Evolutionary conservation across 2,329 filamentous ascomycete genomes (phyloP).

Genomic region (Aureobasidium sp.): DNA sequence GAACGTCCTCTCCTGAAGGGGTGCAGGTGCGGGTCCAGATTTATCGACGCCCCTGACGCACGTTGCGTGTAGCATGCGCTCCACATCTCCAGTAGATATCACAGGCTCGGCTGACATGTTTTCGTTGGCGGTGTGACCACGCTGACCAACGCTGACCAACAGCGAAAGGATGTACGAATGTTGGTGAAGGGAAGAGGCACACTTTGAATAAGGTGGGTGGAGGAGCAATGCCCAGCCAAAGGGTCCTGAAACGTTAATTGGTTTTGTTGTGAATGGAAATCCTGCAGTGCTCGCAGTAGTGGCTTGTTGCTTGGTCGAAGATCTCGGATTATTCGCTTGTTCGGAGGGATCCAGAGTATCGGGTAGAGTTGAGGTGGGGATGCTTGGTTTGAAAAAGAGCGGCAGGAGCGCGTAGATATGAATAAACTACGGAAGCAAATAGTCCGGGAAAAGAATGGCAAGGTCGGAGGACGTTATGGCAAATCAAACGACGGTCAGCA

Average conservation of each 20-base stretch:
- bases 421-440: neutral
- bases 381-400: neutral
- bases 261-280: neutral
- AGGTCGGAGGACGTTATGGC: slow-evolving; percentile 10
- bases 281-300: slow-evolving; percentile 9
- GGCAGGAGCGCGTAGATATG: slow-evolving; percentile 9
- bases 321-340: neutral
- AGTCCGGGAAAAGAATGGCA: slow-evolving; percentile 8
- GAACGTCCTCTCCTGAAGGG: slow-evolving; percentile 11
- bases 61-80: slow-evolving; percentile 10
- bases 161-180: neutral
- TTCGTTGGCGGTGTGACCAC: slow-evolving; percentile 7
- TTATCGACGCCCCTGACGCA: slow-evolving; percentile 5
- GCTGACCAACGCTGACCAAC: slow-evolving; percentile 10
- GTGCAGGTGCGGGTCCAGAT: slow-evolving; percentile 11
- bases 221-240: slow-evolving; percentile 3
- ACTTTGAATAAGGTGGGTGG: neutral
- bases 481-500: slow-evolving; percentile 14
- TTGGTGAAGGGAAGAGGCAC: neutral
- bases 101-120: slow-evolving; percentile 12
- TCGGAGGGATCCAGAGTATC: neutral
- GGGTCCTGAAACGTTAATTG: slow-evolving; percentile 7
- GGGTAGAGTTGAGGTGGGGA: neutral
- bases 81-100: slow-evolving; percentile 7
- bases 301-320: slow-evolving; percentile 7